These are phyloP conservation scores for Tolypocladium sp. DNA, from an alignment of 2,329 filamentous ascomycete genomes.

Conservation along the genomic window DNA sequence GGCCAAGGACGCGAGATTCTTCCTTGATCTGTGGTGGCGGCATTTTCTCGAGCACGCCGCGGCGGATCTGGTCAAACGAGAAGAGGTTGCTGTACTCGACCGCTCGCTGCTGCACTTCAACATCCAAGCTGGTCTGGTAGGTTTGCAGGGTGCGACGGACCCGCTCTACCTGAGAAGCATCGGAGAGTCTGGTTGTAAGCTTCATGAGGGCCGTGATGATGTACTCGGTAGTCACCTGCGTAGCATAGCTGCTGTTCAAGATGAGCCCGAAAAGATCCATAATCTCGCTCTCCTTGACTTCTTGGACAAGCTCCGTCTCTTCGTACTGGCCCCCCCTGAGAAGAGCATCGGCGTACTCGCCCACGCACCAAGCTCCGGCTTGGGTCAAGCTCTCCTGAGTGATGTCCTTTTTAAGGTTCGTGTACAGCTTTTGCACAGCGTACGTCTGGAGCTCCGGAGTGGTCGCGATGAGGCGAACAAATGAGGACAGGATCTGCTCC, in stretches of 20 bases:
- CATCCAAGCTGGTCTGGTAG: slow-evolving; percentile 79
- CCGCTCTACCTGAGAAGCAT: slow-evolving; percentile 77
- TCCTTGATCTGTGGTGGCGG: slow-evolving; percentile 94
- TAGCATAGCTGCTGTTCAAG: slow-evolving; percentile 88
- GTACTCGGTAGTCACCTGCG: slow-evolving; percentile 86
- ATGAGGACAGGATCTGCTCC: slow-evolving; percentile 94
- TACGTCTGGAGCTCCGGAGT: slow-evolving; percentile 94
- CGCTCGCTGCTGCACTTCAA: slow-evolving; percentile 92
- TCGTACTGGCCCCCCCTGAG: slow-evolving; percentile 85
- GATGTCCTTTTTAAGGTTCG: slow-evolving; percentile 87
- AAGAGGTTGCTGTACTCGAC: slow-evolving; percentile 97
- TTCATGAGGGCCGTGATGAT: slow-evolving; percentile 95
- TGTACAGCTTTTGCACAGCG: slow-evolving; percentile 89
- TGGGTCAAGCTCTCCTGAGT: slow-evolving; percentile 93
- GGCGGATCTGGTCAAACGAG: slow-evolving; percentile 74
- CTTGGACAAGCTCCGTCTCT: slow-evolving; percentile 76
- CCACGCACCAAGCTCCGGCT: slow-evolving; percentile 93
- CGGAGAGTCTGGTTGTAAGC: slow-evolving; percentile 77
- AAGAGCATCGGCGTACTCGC: slow-evolving; percentile 90
- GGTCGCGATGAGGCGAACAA: slow-evolving; percentile 89
- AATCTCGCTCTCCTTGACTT: slow-evolving; percentile 80
- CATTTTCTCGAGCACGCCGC: slow-evolving; percentile 94
- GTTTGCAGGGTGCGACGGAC: slow-evolving; percentile 68
- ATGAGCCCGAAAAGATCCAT: slow-evolving; percentile 90
- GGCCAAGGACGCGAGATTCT: slow-evolving; percentile 81